phyloP scores from a whole-genome alignment of 176 grass and related monocot genomes.

The Triticum turgidum region DNA sequence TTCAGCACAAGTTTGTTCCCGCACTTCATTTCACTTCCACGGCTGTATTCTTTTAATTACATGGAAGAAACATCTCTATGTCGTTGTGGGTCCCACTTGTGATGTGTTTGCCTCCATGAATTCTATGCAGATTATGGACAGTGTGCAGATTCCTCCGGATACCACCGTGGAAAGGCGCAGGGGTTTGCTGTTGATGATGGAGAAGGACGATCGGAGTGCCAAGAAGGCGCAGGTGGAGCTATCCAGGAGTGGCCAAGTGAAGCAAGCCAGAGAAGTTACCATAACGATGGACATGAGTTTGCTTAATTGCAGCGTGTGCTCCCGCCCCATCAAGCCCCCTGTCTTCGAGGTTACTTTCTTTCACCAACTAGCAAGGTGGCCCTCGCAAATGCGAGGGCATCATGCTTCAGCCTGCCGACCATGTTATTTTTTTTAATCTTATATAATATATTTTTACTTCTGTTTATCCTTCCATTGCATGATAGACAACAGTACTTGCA shows the following conservation, averaged over 20 bases:
- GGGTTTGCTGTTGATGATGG: not conserved
- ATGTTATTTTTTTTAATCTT: no score
- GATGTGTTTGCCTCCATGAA: no score
- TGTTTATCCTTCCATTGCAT: no score
- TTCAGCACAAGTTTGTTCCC: not conserved
- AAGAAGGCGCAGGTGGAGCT: not conserved
- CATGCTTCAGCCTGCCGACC: no score
- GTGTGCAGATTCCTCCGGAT: not conserved
- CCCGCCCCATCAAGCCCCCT: not conserved
- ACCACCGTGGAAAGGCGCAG: not conserved
- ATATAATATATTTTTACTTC: no score
- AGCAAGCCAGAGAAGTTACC: not conserved
- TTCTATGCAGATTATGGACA: not conserved
- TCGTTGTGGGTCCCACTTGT: not conserved
- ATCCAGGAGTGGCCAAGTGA: not conserved
- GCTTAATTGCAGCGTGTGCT: not conserved
- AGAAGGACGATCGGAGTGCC: not conserved
- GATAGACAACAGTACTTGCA: no score
- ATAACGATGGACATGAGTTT: not conserved
- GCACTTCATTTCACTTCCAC: not conserved
- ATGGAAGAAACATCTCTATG: not conserved
- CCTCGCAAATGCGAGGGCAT: no score
- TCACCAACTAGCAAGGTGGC: not conserved
- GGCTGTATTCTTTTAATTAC: not conserved
- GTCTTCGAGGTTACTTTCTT: slow-evolving; percentile 5